phyloP scores from a whole-genome alignment of 1,284 basidiomycete species.

The Paramarasmius palmivorus region DNA sequence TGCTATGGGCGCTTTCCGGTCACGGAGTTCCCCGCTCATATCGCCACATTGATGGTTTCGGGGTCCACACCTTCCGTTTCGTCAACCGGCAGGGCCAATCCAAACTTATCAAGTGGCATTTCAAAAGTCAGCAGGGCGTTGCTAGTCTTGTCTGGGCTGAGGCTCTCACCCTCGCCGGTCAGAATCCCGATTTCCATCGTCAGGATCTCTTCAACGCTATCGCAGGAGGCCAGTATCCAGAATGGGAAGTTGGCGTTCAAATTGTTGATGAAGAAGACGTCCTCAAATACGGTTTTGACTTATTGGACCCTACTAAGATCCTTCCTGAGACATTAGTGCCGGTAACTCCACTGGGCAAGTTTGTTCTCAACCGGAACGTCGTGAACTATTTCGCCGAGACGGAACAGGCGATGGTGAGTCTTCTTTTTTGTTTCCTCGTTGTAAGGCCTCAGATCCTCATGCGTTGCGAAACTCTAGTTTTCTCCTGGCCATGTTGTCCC shows the following conservation, averaged over 20 bases:
- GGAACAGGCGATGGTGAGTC: conserved; percentile 12
- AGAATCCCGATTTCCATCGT: conserved; percentile 19
- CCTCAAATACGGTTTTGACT: conserved; percentile 3
- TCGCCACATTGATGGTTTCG: conserved; percentile 11
- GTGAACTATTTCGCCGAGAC: conserved; percentile 10
- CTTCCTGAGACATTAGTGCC: conserved; percentile 4
- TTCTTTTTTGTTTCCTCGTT: not conserved
- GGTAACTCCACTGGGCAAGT: conserved; percentile 7
- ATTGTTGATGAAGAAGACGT: conserved; percentile 11
- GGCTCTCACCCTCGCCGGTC: conserved; percentile 13
- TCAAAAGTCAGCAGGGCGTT: conserved; percentile 6
- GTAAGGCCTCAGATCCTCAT: not conserved
- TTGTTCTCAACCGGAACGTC: conserved; percentile 8
- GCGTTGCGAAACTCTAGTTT: not conserved
- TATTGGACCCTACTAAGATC: conserved; percentile 11
- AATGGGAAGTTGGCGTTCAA: conserved; percentile 16
- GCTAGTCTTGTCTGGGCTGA: conserved; percentile 14
- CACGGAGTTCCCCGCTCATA: conserved; percentile 10
- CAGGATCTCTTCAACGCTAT: conserved; percentile 21
- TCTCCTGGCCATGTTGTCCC: conserved; percentile 9
- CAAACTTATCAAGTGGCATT: conserved; percentile 12
- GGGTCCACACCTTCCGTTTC: conserved; percentile 10
- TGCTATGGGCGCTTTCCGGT: conserved; percentile 3
- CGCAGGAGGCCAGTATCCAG: conserved; percentile 17
- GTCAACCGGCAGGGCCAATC: conserved; percentile 3